These are phyloP conservation scores for Camptophora hylomeconis DNA, from an alignment of 2,329 filamentous ascomycete genomes.

Conservation along the genomic window DNA sequence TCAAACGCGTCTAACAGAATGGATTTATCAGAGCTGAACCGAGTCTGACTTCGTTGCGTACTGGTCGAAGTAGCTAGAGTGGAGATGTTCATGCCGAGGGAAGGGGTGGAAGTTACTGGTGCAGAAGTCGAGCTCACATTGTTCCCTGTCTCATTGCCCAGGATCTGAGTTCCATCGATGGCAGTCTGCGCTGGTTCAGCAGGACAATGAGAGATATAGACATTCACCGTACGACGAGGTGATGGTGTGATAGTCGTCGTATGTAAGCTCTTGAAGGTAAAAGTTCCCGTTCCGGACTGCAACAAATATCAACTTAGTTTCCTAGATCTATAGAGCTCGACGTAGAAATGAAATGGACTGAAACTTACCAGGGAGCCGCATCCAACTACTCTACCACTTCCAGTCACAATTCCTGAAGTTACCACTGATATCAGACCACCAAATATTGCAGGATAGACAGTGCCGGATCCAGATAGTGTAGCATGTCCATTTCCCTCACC, in stretches of 20 bases:
- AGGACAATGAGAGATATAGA: slow-evolving; percentile 12
- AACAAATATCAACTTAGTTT: background rate
- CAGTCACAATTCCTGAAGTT: slow-evolving; percentile 10
- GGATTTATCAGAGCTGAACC: slow-evolving; percentile 6
- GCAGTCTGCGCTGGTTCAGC: slow-evolving; percentile 2
- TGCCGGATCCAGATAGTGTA: slow-evolving; percentile 13
- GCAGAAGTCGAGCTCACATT: background rate
- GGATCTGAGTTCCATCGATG: background rate
- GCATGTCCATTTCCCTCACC: slow-evolving; percentile 12
- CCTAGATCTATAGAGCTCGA: background rate
- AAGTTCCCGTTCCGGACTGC: slow-evolving; percentile 13
- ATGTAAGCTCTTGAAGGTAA: slow-evolving; percentile 10
- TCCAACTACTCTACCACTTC: slow-evolving; percentile 12
- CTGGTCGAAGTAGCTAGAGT: background rate
- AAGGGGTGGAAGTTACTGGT: background rate
- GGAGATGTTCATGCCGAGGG: background rate
- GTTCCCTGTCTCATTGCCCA: slow-evolving; percentile 1
- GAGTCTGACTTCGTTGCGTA: too few relatives aligned
- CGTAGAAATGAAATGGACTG: background rate
- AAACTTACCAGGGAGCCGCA: slow-evolving; percentile 13
- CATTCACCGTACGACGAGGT: slow-evolving; percentile 9
- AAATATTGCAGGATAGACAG: slow-evolving; percentile 12
- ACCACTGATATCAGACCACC: slow-evolving; percentile 8
- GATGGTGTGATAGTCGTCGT: slow-evolving; percentile 6
- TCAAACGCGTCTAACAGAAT: slow-evolving; percentile 10